phyloP scores from a whole-genome alignment of 192 early-diverging fungal genomes.

The Dissophora globulifera region DNA sequence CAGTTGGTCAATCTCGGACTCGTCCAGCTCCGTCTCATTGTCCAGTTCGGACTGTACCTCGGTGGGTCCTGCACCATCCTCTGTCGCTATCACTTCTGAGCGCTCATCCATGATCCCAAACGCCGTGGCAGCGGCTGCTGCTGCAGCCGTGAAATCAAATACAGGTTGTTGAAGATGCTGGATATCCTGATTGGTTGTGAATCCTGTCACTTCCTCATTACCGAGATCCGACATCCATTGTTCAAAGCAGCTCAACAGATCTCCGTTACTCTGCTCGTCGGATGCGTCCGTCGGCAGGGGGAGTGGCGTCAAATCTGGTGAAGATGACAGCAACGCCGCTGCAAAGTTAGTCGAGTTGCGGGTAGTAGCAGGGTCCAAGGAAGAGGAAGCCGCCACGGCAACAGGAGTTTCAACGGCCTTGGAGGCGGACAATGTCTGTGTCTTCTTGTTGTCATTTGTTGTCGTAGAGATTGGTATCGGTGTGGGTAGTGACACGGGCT shows the following conservation, averaged over 20 bases:
- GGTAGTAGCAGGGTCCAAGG: not conserved
- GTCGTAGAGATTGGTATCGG: not conserved
- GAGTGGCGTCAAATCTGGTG: not conserved
- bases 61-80: not conserved
- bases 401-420: not conserved
- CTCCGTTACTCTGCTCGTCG: constrained; percentile 11
- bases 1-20: constrained; percentile 28
- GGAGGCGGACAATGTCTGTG: not conserved
- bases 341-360: not conserved
- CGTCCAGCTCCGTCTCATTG: constrained; percentile 29
- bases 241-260: constrained; percentile 42
- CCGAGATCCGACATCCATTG: constrained; percentile 50
- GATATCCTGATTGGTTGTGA: not conserved
- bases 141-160: not conserved
- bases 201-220: not conserved
- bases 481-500: not conserved
- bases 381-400: not conserved
- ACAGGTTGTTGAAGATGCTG: not conserved
- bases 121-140: no score
- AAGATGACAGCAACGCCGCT: not conserved
- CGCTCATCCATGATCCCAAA: not conserved
- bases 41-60: constrained; percentile 6
- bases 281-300: not conserved
- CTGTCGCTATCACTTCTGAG: no score
- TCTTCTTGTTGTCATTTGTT: not conserved